Evolutionary conservation across 495 filamentous ascomycete genomes (phyloP).

Genomic region (Filosporella fistucella): DNA sequence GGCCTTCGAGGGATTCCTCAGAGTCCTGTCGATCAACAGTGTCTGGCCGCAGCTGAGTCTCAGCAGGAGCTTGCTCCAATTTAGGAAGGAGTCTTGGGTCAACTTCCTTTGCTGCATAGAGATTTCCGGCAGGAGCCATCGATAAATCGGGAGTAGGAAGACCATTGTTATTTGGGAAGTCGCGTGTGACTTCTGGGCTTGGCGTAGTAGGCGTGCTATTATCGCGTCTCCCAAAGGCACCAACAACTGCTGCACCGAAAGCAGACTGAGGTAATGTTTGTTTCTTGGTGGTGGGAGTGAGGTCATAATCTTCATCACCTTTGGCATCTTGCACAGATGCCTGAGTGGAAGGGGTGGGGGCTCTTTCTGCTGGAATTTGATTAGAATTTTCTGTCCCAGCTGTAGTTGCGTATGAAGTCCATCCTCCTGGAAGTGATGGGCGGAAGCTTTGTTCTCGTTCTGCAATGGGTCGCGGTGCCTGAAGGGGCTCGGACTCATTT

Average conservation of each 20-base stretch:
- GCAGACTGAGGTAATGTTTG: slow-evolving; percentile 14
- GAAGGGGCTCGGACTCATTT: background rate
- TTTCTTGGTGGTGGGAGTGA: slow-evolving; percentile 23
- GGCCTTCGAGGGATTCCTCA: slow-evolving; percentile 19
- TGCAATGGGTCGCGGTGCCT: slow-evolving; percentile 17
- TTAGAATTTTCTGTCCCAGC: slow-evolving; percentile 1
- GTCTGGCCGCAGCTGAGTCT: slow-evolving; percentile 12
- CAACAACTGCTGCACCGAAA: slow-evolving; percentile 20
- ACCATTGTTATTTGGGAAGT: background rate
- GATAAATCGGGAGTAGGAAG: slow-evolving; percentile 18
- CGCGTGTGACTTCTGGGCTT: background rate
- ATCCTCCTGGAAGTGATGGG: slow-evolving; percentile 59
- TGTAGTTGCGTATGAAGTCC: slow-evolving; percentile 54
- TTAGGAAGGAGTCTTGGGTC: slow-evolving; percentile 17
- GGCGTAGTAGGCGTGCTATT: background rate
- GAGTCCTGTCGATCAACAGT: slow-evolving; percentile 15
- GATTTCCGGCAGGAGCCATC: slow-evolving; percentile 16
- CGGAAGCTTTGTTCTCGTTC: slow-evolving; percentile 39
- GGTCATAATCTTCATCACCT: slow-evolving; percentile 15
- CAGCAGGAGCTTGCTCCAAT: slow-evolving; percentile 7
- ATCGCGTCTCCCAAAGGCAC: slow-evolving; percentile 13
- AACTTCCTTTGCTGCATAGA: slow-evolving; percentile 11
- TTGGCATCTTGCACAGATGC: slow-evolving; percentile 6
- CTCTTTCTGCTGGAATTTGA: slow-evolving; percentile 24
- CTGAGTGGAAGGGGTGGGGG: slow-evolving; percentile 16